Base-by-base conservation (phyloP, 306 rosid genomes). In the Oemleria cerasiformis region DNA sequence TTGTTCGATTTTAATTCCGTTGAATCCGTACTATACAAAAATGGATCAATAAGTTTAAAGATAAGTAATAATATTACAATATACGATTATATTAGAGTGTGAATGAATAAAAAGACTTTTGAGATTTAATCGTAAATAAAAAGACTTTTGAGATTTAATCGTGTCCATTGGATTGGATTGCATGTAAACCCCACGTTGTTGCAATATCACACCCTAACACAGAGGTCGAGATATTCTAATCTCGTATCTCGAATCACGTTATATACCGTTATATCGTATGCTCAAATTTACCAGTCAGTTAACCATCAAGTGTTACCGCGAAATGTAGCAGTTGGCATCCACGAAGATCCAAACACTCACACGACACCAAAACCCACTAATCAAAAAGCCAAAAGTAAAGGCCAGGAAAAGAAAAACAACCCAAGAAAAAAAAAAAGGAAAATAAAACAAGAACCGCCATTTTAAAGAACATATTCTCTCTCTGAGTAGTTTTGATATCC, bases 281-380 rank as follows among this genome's bases (percentile, higher is more conserved):
- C 50, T 9, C 3, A 23, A 19, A 34, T 38, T 38, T 12, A 36
- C 16, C 49, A 19, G 39, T 4, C 20, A 1, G 64, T 14, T 25
- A 21, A 40, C 19, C 1, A 5, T 21, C 13, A 8, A 23, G 17
- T 55, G 13, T 41, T 14, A 0, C 39, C 17, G 21, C 21, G 8
- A 36, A 38, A 4, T 59, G 8, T 30, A 7, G 63, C 63, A 14
- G 42, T 58, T 30, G 63, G 61, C 61, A 56, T 9, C 36, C 10
- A 21, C 20, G 64, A 38, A 36, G 44, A 60, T 38, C 23, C 45
- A 43, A 25, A 69, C 57, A 56, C 36, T 42, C 36, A 23, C 38
- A 57, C 74, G 74, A 70, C 74, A 70, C 55, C 55, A 43, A 56
- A 25, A 57, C 74, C 74, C 66, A 50, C 70, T 40, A 73, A 21